Conservation (phyloP, 441 rosid genomes). For the Flueggea neowawraea region DNA sequence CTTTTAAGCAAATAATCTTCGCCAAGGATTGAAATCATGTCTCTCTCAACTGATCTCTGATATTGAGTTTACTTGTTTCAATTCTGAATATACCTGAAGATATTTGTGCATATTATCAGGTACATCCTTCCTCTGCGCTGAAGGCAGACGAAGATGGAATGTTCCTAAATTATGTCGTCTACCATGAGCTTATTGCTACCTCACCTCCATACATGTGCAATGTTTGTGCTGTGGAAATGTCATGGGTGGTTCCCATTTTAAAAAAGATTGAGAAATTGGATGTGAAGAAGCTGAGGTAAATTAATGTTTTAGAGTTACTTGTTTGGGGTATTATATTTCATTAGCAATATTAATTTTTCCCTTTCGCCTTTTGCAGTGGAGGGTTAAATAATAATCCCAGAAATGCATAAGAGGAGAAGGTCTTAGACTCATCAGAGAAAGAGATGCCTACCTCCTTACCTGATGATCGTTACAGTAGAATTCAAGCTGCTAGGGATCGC, state of each 20-base stretch:
- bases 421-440: slow-evolving; percentile 24
- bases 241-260: slow-evolving; percentile 67
- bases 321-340: not conserved
- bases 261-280: slow-evolving; percentile 66
- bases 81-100: not conserved
- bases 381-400: slow-evolving; percentile 32
- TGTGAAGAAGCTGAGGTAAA: slow-evolving; percentile 71
- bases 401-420: slow-evolving; percentile 36
- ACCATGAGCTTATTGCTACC: slow-evolving; percentile 83
- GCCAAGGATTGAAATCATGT: not conserved
- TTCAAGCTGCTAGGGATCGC: slow-evolving; percentile 88
- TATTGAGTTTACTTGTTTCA: too few species aligned
- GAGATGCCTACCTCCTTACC: slow-evolving; percentile 19
- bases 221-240: slow-evolving; percentile 68
- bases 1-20: not conserved
- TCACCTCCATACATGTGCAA: slow-evolving; percentile 82
- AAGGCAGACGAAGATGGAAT: slow-evolving; percentile 66
- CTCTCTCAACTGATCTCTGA: not conserved
- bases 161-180: slow-evolving; percentile 73
- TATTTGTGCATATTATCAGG: slow-evolving; percentile 38
- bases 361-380: slow-evolving; percentile 45
- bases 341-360: not conserved
- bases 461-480: slow-evolving; percentile 45
- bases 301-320: not conserved
- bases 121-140: slow-evolving; percentile 86